Evolutionary conservation across 2,329 filamentous ascomycete genomes (phyloP).

Genomic region (Ascochyta koolunga): DNA sequence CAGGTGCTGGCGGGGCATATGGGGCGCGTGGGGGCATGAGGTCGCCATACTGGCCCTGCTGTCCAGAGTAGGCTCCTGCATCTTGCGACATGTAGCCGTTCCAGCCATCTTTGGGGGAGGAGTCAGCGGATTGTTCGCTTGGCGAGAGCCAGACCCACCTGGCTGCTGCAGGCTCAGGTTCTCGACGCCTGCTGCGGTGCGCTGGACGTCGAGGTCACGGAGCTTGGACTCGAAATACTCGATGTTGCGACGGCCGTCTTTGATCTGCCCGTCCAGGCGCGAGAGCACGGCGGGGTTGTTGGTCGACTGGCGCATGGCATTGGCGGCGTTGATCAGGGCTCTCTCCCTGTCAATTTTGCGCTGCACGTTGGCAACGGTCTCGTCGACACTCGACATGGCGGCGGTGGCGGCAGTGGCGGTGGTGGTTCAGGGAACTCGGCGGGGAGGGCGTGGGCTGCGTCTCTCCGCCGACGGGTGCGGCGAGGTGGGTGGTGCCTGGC

Average conservation of each 20-base stretch:
- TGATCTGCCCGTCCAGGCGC: constrained; percentile 89
- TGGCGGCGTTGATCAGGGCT: constrained; percentile 90
- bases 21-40: constrained; percentile 83
- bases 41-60: constrained; percentile 58
- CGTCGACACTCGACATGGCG: constrained; percentile 65
- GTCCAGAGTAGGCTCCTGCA: constrained; percentile 67
- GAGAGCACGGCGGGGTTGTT: constrained; percentile 91
- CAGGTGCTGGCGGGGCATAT: constrained; percentile 74
- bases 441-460: constrained; percentile 30
- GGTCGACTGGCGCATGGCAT: constrained; percentile 93
- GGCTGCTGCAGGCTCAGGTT: constrained; percentile 65
- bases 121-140: constrained; percentile 46
- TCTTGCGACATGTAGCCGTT: constrained; percentile 60
- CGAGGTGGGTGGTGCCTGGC: constrained; percentile 35
- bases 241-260: constrained; percentile 90
- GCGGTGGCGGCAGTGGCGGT: constrained; percentile 47
- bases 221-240: constrained; percentile 95
- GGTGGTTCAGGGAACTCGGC: constrained; percentile 21
- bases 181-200: constrained; percentile 70
- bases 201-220: constrained; percentile 83
- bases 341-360: constrained; percentile 98
- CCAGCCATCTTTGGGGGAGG: constrained; percentile 77
- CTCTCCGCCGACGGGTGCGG: constrained; percentile 36
- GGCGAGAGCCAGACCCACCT: constrained; percentile 49
- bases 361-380: constrained; percentile 78